A percentile compares a stretch with the other conserved stretches of the same genome.
These are phyloP conservation scores for Globisporangium iwayamae DNA, from an alignment of 352 stramenopile genomes.

Conservation along the genomic window DNA sequence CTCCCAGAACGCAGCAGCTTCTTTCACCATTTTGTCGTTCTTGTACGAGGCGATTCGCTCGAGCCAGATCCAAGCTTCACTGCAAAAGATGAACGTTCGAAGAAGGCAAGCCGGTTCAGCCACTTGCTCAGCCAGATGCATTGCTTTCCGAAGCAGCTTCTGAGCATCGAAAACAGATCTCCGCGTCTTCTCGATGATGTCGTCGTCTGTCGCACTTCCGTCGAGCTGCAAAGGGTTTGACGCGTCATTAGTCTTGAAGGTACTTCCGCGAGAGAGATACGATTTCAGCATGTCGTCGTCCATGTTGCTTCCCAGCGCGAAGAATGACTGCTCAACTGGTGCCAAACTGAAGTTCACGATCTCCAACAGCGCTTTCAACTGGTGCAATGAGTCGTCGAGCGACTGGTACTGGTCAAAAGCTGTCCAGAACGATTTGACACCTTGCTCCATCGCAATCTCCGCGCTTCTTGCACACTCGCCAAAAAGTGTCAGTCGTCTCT, in stretches of 20 bases:
- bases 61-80: slow-evolving; percentile 77
- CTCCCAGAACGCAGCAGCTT: slow-evolving; percentile 75
- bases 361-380: slow-evolving; percentile 73
- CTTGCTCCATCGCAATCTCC: slow-evolving; percentile 47
- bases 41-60: slow-evolving; percentile 77
- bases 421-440: slow-evolving; percentile 52
- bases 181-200: slow-evolving; percentile 57
- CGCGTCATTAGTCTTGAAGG: slow-evolving; percentile 7
- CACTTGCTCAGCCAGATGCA: slow-evolving; percentile 66
- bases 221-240: neutral
- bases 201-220: slow-evolving; percentile 23
- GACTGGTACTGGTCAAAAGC: slow-evolving; percentile 69
- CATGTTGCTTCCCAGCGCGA: slow-evolving; percentile 61
- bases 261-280: slow-evolving; percentile 3
- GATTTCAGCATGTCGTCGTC: slow-evolving; percentile 63
- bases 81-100: slow-evolving; percentile 53
- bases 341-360: slow-evolving; percentile 62
- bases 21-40: slow-evolving; percentile 69
- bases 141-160: slow-evolving; percentile 57
- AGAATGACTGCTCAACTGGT: slow-evolving; percentile 68
- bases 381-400: slow-evolving; percentile 65
- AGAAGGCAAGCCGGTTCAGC: slow-evolving; percentile 55
- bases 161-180: slow-evolving; percentile 61
- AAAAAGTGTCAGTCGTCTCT: slow-evolving; percentile 52
- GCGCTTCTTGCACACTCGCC: slow-evolving; percentile 35